Conservation (phyloP, 2,329 filamentous ascomycete species). For the Colletotrichum sp. region DNA sequence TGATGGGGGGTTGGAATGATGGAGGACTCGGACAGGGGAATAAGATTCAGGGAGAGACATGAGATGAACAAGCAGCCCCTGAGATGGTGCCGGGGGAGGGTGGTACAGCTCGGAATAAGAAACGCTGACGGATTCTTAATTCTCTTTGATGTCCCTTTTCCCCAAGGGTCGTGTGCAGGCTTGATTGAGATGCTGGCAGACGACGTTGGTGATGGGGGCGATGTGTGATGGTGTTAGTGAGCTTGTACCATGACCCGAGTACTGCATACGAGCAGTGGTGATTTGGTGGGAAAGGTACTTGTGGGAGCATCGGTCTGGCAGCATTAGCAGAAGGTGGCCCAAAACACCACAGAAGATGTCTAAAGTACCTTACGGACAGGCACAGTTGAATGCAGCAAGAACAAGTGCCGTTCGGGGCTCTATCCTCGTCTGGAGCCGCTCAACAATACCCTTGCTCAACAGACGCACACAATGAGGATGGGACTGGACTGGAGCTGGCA, state of each 20-base stretch:
- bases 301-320: background rate
- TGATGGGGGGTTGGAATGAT: background rate
- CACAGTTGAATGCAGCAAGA: background rate
- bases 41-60: background rate
- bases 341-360: background rate
- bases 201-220: background rate
- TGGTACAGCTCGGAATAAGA: background rate
- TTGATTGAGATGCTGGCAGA: background rate
- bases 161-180: background rate
- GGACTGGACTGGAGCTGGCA: background rate
- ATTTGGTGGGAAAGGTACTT: background rate
- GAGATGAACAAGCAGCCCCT: conserved; percentile 4
- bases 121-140: background rate
- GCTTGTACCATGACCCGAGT: background rate
- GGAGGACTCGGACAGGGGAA: background rate
- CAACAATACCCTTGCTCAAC: background rate
- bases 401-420: background rate
- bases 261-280: background rate
- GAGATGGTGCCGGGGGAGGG: background rate
- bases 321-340: background rate
- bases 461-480: background rate
- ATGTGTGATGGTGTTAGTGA: background rate
- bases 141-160: background rate
- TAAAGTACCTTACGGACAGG: no score
- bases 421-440: background rate